phyloP scores from a whole-genome alignment of 2,329 filamentous ascomycete genomes.

The Phialophora verrucosa region DNA sequence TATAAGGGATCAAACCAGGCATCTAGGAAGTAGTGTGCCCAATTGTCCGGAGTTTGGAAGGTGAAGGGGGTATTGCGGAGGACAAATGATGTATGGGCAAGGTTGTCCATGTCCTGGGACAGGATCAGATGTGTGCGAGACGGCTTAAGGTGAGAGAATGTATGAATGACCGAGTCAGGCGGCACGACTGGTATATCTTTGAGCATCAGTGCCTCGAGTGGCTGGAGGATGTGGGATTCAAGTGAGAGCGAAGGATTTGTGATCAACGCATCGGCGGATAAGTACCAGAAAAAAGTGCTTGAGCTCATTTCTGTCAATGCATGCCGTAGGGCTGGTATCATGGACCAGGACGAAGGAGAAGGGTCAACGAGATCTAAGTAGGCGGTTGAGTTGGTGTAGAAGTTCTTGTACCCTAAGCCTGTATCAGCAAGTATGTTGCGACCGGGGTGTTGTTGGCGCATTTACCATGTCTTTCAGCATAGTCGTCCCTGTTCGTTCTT shows the following conservation, averaged over 20 bases:
- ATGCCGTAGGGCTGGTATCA: constrained; percentile 85
- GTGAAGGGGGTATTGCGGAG: constrained; percentile 56
- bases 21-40: constrained; percentile 90
- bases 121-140: constrained; percentile 80
- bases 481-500: constrained; percentile 80
- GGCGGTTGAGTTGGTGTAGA: constrained; percentile 73
- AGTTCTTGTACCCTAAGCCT: constrained; percentile 76
- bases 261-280: constrained; percentile 83
- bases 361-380: constrained; percentile 48
- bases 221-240: constrained; percentile 72
- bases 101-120: constrained; percentile 80
- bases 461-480: constrained; percentile 85
- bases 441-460: background rate
- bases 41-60: constrained; percentile 65
- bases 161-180: constrained; percentile 95
- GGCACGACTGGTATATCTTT: constrained; percentile 86
- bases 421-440: constrained; percentile 6
- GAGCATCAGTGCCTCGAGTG: constrained; percentile 79
- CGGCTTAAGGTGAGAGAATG: constrained; percentile 79
- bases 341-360: constrained; percentile 59
- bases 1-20: constrained; percentile 97
- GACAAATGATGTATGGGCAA: constrained; percentile 78
- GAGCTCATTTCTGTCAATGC: constrained; percentile 81
- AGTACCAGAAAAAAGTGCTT: constrained; percentile 81
- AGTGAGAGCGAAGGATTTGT: constrained; percentile 78